Evolutionary conservation across 1,284 basidiomycete species (phyloP).

Genomic region (Rhodofomes roseus): DNA sequence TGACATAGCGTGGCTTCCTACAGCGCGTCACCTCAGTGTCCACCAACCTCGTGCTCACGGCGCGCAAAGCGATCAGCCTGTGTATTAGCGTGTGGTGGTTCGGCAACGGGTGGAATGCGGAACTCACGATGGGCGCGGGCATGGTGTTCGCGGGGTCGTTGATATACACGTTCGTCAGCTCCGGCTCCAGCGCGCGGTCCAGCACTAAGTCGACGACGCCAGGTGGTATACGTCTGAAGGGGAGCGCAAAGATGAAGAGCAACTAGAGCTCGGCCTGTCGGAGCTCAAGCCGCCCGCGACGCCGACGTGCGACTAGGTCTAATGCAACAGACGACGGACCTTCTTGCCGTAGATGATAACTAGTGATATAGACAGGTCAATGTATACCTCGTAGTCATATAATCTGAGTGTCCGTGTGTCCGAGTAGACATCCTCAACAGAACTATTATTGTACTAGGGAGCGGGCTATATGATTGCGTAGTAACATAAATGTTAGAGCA

Average conservation of each 20-base stretch:
- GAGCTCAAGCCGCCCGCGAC: not conserved
- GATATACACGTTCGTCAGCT: conserved; percentile 37
- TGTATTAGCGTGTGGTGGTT: conserved; percentile 78
- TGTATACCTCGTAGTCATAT: not conserved
- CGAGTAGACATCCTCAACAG: not conserved
- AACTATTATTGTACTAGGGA: conserved; percentile 8
- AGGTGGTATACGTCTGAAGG: conserved; percentile 6
- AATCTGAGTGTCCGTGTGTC: not conserved
- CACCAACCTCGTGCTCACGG: conserved; percentile 68
- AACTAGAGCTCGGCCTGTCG: conserved; percentile 1
- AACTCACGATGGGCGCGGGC: conserved; percentile 55
- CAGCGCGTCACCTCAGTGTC: conserved; percentile 72
- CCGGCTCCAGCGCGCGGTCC: conserved; percentile 9
- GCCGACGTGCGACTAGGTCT: not conserved
- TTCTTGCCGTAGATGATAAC: too few species aligned
- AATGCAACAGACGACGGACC: not conserved
- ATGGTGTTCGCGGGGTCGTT: conserved; percentile 68
- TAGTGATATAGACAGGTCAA: not conserved
- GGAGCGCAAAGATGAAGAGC: conserved; percentile 2
- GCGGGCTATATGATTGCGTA: conserved; percentile 6
- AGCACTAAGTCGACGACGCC: conserved; percentile 1
- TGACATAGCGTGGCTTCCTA: not conserved
- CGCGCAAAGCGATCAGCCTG: conserved; percentile 67
- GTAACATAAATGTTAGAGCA: conserved; percentile 8
- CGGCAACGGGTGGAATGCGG: conserved; percentile 59